These are phyloP conservation scores for Raphidocelis subcapitata DNA, from an alignment of 139 green algal genomes.

Conservation along the genomic window DNA sequence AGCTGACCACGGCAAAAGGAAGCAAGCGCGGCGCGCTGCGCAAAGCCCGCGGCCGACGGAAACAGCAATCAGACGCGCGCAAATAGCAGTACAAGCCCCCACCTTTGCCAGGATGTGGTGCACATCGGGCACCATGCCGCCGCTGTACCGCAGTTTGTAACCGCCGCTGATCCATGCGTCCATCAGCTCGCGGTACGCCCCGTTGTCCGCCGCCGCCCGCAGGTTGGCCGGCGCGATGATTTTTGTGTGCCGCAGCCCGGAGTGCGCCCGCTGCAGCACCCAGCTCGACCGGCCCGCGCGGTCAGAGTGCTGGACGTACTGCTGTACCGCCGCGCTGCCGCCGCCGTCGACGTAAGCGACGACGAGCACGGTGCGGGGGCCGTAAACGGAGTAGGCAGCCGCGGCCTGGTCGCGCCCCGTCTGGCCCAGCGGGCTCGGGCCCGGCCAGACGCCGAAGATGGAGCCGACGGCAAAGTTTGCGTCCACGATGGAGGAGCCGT, in stretches of 20 bases:
- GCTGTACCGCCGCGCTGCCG: not conserved
- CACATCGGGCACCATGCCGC: constrained; percentile 82
- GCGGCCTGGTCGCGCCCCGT: constrained; percentile 59
- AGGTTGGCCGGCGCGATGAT: constrained; percentile 83
- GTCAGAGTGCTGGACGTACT: not conserved
- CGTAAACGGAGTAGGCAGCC: constrained; percentile 79
- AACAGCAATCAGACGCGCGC: too few species aligned
- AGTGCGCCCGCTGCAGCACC: constrained; percentile 8
- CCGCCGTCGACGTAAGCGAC: constrained; percentile 45
- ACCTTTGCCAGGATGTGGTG: constrained; percentile 86
- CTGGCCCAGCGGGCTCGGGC: constrained; percentile 51
- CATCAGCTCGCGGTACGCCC: constrained; percentile 62
- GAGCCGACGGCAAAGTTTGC: constrained; percentile 80
- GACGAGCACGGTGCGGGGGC: constrained; percentile 77
- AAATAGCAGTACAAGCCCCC: too few species aligned
- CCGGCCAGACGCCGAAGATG: constrained; percentile 85
- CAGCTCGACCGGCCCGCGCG: not conserved
- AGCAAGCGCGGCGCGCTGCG: too few species aligned
- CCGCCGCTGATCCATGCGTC: constrained; percentile 47
- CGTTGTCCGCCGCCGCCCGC: constrained; percentile 51
- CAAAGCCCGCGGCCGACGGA: too few species aligned
- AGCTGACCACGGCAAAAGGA: too few species aligned
- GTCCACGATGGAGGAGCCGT: constrained; percentile 74
- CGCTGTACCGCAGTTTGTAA: constrained; percentile 70
- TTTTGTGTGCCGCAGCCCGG: constrained; percentile 14